phyloP scores from a whole-genome alignment of 2,329 filamentous ascomycete species.

The Rutstroemia sp. region DNA sequence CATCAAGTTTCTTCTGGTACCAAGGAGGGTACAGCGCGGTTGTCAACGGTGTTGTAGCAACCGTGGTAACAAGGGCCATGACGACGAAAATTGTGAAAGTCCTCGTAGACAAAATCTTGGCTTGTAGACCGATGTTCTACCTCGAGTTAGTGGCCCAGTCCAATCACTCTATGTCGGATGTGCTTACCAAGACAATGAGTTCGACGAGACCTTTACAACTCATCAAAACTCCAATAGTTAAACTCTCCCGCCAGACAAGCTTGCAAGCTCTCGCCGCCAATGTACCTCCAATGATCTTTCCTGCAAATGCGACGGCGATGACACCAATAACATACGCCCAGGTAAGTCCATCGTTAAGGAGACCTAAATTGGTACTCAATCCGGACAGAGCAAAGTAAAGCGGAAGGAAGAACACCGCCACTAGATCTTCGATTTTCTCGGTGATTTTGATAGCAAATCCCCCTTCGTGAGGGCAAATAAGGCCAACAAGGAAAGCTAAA shows the following conservation, averaged over 20 bases:
- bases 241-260: conserved; percentile 82
- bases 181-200: conserved; percentile 77
- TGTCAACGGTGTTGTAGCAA: conserved; percentile 72
- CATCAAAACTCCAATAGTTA: conserved; percentile 86
- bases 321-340: conserved; percentile 90
- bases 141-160: not conserved
- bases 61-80: conserved; percentile 85
- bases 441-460: conserved; percentile 87
- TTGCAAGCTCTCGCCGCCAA: conserved; percentile 69
- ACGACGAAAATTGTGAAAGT: conserved; percentile 94
- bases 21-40: conserved; percentile 66
- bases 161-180: not conserved
- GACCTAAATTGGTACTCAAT: conserved; percentile 77
- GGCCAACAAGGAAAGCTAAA: conserved; percentile 70
- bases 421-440: conserved; percentile 89
- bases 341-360: conserved; percentile 71
- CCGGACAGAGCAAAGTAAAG: conserved; percentile 93
- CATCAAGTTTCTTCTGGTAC: conserved; percentile 67
- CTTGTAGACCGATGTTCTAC: conserved; percentile 73
- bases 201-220: conserved; percentile 95
- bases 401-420: conserved; percentile 75
- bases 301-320: conserved; percentile 71
- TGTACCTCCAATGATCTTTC: conserved; percentile 78
- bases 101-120: conserved; percentile 68
- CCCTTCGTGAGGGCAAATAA: conserved; percentile 85